A percentile compares a stretch with the other conserved stretches of the same genome.
Evolutionary conservation across 179 eudicot species (phyloP).

Genomic region (Vitellaria paradoxa): DNA sequence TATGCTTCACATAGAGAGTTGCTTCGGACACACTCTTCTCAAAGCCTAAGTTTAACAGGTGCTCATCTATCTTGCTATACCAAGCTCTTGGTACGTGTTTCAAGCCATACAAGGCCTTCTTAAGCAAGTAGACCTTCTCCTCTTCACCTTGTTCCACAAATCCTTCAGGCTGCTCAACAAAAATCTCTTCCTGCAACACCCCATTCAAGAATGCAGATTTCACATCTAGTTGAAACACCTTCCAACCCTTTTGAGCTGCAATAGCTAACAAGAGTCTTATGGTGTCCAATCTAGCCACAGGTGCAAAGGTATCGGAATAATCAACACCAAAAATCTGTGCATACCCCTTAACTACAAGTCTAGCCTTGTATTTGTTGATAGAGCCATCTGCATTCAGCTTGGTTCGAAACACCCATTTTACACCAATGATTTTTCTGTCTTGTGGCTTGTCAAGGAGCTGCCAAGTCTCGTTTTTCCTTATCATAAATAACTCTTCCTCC

Average conservation of each 20-base stretch:
- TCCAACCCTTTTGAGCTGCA: conserved; percentile 1
- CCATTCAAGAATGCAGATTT: conserved; percentile 14
- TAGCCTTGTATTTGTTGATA: background rate
- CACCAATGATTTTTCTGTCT: too few species aligned
- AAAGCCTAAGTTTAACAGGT: background rate
- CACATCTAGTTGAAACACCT: background rate
- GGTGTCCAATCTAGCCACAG: conserved; percentile 2
- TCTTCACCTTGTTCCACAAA: background rate
- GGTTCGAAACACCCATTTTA: conserved; percentile 15
- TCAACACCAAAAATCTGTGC: background rate
- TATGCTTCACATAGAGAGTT: background rate
- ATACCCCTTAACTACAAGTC: conserved; percentile 9
- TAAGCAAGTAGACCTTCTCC: conserved; percentile 2
- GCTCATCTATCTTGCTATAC: conserved; percentile 6
- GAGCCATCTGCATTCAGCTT: conserved; percentile 10
- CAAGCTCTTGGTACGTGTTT: conserved; percentile 14
- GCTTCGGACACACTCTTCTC: background rate
- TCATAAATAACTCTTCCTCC: background rate
- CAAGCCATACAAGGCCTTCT: conserved; percentile 4
- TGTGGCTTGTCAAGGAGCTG: background rate
- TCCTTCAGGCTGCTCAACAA: conserved; percentile 10
- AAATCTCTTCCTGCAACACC: background rate
- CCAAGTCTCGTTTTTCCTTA: conserved; percentile 3
- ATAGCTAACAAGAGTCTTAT: background rate
- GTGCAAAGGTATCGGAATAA: conserved; percentile 3